Evolutionary conservation across 768 basidiomycete genomes (phyloP), one percentile per base, ranked within the genome.

Genomic region (Phylloporus sp.): DNA sequence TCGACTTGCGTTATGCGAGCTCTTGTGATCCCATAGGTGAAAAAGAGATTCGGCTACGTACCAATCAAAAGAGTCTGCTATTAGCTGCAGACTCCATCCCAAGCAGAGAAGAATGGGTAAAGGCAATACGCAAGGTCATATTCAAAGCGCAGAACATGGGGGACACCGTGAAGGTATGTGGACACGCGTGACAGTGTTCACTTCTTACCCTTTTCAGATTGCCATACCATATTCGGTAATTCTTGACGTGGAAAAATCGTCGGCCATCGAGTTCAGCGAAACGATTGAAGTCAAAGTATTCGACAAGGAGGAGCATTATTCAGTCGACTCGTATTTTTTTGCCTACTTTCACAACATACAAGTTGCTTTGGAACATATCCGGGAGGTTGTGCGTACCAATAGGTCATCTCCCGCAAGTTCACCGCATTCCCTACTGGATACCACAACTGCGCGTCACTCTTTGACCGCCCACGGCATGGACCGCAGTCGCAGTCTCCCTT

Each of bases 141-240:
- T 94, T 98, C 72, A 91, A 92, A 63, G 85, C 87, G 14, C 94
- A 97, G 71, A 96, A 97, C 65, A 86, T 86, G 76, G 95, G 96
- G 3, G 92, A 97, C 59, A 88, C 81, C 57, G 92, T 97, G 55
- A 97, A 97, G 78, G 90, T 87, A 53, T 22, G 66, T 56, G 21
- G 38, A 23, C 42, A 24, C 4, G 34, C 7, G 22, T 5, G n/a
- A 15, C 11, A 10, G 24, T 34, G 13, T 34, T 41, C 23, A 28
- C 23, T 32, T 42, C 50, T 62, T 37, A 51, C 24, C 26, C 38
- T 36, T 38, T 36, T 17, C 52, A 82, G 90, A 92, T 99, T 60
- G 91, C 93, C 23, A 91, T 99, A 40, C 96, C 95, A 0, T 91
- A 97, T 55, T 84, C 90, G 14, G 80, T 82, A 5, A 81, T 99